Evolutionary conservation across 306 rosid genomes (phyloP), one percentile per base, ranked within the genome.

Genomic region (Inga laurina): DNA sequence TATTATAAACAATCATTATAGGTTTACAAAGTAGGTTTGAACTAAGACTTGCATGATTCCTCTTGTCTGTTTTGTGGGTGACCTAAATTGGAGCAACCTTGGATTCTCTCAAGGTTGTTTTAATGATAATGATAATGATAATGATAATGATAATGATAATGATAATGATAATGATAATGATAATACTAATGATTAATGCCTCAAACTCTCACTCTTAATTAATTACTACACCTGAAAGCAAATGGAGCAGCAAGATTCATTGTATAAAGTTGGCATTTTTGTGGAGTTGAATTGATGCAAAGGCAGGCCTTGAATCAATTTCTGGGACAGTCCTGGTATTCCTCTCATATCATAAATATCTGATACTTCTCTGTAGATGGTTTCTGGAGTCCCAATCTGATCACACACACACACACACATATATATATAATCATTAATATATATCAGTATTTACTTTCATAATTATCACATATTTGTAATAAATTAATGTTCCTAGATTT

Each of bases 181-280:
- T 27, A 27, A 27, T 27, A 1, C 1, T 39, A 39, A 39, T 11
- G 10, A 45, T 45, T 45, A 45, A 45, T 10, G 14, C 0, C 48
- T 45, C 14, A 9, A 10, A 45, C 43, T 39, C 13, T 2, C 48
- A 10, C 48, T 1, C 3, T 44, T 10, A 45, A 45, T 11, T 49
- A 14, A 49, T 49, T 49, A 14, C 14, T 14, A 12, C 14, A 52
- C 90, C 88, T 85, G 90, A 15, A 82, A 85, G 82, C 90, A 88
- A 77, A 88, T 77, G 59, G 90, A 76, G 85, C 90, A 88, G 74
- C 85, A 73, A 3, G 88, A 79, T 1, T 72, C 75, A 22, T 49
- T 85, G 85, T 72, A 72, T 4, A 32, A 48, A 56, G 72, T 65
- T 14, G 62, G 41, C 62, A 80, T 79, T 57, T 72, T 57, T n/a